Evolutionary conservation across 257 asterid genomes (phyloP).

Genomic region (Capsicum pubescens): DNA sequence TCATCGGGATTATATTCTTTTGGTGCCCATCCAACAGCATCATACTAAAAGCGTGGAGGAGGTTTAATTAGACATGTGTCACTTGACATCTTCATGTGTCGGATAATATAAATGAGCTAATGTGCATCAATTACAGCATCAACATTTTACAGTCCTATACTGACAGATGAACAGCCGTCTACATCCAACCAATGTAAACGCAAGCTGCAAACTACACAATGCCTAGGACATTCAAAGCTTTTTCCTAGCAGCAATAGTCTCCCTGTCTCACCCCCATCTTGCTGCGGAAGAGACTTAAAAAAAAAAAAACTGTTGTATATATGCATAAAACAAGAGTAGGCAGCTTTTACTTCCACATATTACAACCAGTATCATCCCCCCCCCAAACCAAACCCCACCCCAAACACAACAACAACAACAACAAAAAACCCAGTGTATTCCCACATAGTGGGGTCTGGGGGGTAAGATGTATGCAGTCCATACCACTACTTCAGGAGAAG

Average conservation of each 20-base stretch:
- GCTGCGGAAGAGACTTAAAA: background rate
- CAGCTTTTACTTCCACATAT: background rate
- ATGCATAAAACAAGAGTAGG: conserved; percentile 1
- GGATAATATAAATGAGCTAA: background rate
- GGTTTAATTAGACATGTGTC: conserved; percentile 27
- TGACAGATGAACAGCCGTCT: background rate
- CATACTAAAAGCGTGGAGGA: conserved; percentile 62
- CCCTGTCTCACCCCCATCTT: background rate
- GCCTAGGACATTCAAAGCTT: conserved; percentile 11
- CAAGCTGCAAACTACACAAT: background rate
- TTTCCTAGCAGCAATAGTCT: conserved; percentile 2
- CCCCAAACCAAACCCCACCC: no score
- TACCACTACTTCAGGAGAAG: no score
- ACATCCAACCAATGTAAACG: background rate
- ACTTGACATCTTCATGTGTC: background rate
- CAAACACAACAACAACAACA: no score
- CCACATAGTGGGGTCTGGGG: no score
- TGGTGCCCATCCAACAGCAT: conserved; percentile 98
- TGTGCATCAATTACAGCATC: background rate
- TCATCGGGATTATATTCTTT: conserved; percentile 94
- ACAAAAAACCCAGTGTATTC: no score
- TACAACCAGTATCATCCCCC: background rate
- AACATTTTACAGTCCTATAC: conserved; percentile 5
- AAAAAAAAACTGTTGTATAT: background rate
- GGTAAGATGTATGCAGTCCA: no score